Base-by-base conservation (phyloP, 2,329 filamentous ascomycete genomes). In the Corynespora cassiicola region DNA sequence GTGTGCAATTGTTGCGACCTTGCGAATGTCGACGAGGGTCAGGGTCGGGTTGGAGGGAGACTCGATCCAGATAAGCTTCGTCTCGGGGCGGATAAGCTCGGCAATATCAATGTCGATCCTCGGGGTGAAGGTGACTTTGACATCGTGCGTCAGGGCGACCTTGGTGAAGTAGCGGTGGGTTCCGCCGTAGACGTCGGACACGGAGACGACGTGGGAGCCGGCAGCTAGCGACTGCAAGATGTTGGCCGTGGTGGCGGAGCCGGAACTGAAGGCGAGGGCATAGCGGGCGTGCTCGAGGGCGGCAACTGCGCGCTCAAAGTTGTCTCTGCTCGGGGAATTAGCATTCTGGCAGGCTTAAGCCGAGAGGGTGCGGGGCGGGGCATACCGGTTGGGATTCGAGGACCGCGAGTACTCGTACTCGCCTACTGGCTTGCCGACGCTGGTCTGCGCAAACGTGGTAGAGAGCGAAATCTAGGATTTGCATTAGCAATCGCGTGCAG, bases 121-220 rank as follows among this genome's bases (percentile, higher is more conserved):
- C 7, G 90, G 90, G 5, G 90, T 92, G 71, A 99, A 99, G 32
- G 92, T 95, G 47, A 97, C 94, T 57, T 87, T 84, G 37, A 99
- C 90, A 60, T 92, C 90, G 70, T 99, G 94, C 17, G 94, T 90
- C 61, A 89, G 85, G 40, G 94, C 94, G 33, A 97, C 94, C 75
- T 96, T 91, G 52, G 94, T 99, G 78, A 99, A 99, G 78, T 99
- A 99, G 62, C 94, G 82, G 75, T 99, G 94, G 26, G 94, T 99
- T 57, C 94, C 94, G 56, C 94, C 94, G 70, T 99, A 99, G 58
- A 99, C 91, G 69, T 99, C 94, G 29, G 90, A 95, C 31, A 99
- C 90, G 46, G 90, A 96, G 58, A 99, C 86, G 61, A 99, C 89
- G 74, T 99, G 94, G 31, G 89, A 94, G 47, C 90, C 91, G 9